Evolutionary conservation across 2,329 filamentous ascomycete species (phyloP).

Genomic region (Phialophora chinensis): DNA sequence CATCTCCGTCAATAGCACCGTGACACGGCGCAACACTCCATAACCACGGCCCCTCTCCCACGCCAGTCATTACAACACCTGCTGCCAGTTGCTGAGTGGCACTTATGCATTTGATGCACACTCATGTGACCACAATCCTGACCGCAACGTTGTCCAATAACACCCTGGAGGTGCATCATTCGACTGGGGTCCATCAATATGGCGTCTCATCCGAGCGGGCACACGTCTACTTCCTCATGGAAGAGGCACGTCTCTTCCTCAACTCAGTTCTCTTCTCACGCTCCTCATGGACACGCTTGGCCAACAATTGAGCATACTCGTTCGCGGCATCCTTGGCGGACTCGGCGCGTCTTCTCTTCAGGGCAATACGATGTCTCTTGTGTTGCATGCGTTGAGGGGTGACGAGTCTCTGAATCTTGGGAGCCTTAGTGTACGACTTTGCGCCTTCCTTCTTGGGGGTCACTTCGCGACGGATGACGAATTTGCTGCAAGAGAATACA

Average conservation of each 20-base stretch:
- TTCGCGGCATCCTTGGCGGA: slow-evolving; percentile 98
- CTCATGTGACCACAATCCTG: slow-evolving; percentile 4
- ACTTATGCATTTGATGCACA: background rate
- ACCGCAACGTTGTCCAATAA: background rate
- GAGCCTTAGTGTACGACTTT: slow-evolving; percentile 99
- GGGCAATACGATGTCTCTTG: slow-evolving; percentile 97
- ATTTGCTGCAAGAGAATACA: slow-evolving; percentile 85
- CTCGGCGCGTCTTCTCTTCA: slow-evolving; percentile 98
- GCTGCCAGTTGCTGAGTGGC: background rate
- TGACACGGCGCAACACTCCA: slow-evolving; percentile 26
- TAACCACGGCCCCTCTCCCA: slow-evolving; percentile 13
- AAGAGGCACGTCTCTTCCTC: slow-evolving; percentile 96
- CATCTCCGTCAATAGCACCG: slow-evolving; percentile 21
- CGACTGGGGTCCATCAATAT: background rate
- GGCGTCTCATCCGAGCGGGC: background rate
- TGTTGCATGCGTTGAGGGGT: slow-evolving; percentile 99
- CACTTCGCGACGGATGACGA: slow-evolving; percentile 98
- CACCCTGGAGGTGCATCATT: background rate
- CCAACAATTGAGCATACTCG: slow-evolving; percentile 94
- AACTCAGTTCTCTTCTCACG: slow-evolving; percentile 91
- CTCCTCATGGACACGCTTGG: slow-evolving; percentile 96
- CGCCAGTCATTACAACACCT: background rate
- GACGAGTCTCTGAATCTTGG: slow-evolving; percentile 99
- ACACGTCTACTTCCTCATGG: slow-evolving; percentile 73
- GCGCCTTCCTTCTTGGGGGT: slow-evolving; percentile 97